Evolutionary conservation across 1,139 yeast species (phyloP).

Genomic region (Pichia sp.): DNA sequence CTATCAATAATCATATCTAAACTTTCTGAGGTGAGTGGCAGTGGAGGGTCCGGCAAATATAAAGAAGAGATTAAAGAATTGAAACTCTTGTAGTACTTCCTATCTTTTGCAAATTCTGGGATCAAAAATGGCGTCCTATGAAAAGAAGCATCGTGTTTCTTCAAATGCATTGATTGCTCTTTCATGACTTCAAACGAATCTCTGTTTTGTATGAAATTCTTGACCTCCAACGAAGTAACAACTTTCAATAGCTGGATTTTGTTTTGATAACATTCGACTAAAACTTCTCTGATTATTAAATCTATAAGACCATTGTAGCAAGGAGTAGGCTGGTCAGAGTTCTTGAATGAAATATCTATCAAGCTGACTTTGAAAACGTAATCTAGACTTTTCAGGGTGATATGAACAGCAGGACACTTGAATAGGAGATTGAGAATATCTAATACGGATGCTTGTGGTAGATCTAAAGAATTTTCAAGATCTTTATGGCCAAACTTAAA

Average conservation of each 20-base stretch:
- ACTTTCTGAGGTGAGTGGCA: conserved; percentile 51
- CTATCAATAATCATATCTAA: conserved; percentile 38
- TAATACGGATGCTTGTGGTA: conserved; percentile 51
- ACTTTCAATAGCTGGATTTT: conserved; percentile 31
- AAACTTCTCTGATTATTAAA: conserved; percentile 46
- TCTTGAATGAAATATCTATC: conserved; percentile 40
- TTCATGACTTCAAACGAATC: conserved; percentile 44
- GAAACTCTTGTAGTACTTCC: conserved; percentile 42
- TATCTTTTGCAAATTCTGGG: conserved; percentile 38
- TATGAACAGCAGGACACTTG: conserved; percentile 36
- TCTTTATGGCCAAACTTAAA: conserved; percentile 66
- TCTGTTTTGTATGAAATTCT: conserved; percentile 56
- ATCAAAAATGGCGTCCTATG: conserved; percentile 74
- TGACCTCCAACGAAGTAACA: conserved; percentile 52
- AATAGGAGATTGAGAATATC: conserved; percentile 66
- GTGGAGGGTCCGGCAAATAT: conserved; percentile 60
- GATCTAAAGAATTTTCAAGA: conserved; percentile 64
- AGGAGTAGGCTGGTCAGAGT: conserved; percentile 67
- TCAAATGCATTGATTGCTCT: conserved; percentile 62
- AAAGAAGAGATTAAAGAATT: conserved; percentile 59
- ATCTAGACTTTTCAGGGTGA: conserved; percentile 31
- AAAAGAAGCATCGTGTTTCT: conserved; percentile 74
- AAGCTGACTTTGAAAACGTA: conserved; percentile 23
- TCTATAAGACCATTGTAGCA: conserved; percentile 58
- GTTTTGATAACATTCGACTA: conserved; percentile 32